Base-by-base conservation (phyloP, 2,329 filamentous ascomycete genomes). In the Phoma sp. region DNA sequence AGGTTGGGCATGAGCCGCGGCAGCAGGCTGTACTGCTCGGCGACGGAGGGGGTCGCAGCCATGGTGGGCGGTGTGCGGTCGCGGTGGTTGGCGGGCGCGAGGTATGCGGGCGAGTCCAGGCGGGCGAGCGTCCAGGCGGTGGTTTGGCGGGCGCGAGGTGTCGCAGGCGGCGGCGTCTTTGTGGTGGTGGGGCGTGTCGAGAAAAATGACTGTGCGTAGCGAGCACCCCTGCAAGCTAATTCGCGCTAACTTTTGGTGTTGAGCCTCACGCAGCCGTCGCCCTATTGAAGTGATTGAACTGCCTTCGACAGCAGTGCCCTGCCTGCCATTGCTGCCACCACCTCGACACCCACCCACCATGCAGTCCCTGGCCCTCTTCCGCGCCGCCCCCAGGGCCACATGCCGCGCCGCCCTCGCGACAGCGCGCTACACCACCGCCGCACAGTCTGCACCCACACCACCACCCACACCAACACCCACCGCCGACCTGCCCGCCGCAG, bases 1-100 rank as follows among this genome's bases (percentile, higher is more conserved):
- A 99, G 90, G 77, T 96, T 88, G 66, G 88, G 88, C 75, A 97
- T 90, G 72, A 99, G 83, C 79, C 93, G 92, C 69, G 92, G 91
- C 69, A 97, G 85, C 61, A 98, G 86, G 75, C 89, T 89, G 80
- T 91, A 86, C 76, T 90, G 82, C 75, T 87, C 85, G 71, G 84
- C 85, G 78, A 88, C 82, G 73, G 85, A 75, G 57, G 52, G 73
- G 65, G 62, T 62, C 47, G 67, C 64, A 53, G 76, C 66, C 65
- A 62, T 54, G 57, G 49, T 57, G 59, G 48, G 59, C 29, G 51
- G 51, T 51, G 40, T 39, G 26, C 30, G 28, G 28, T 47, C 17
- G 51, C 33, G 12, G n/a, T n/a, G n/a, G n/a, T 53, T 58, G 29
- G 57, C 42, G 42, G 29, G 56, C 52, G 43, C 47, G 39, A 53